A percentile compares a stretch with the other conserved stretches of the same genome.
Evolutionary conservation across 2,329 filamentous ascomycete genomes (phyloP).

Genomic region (Hirsutella rhossiliensis): DNA sequence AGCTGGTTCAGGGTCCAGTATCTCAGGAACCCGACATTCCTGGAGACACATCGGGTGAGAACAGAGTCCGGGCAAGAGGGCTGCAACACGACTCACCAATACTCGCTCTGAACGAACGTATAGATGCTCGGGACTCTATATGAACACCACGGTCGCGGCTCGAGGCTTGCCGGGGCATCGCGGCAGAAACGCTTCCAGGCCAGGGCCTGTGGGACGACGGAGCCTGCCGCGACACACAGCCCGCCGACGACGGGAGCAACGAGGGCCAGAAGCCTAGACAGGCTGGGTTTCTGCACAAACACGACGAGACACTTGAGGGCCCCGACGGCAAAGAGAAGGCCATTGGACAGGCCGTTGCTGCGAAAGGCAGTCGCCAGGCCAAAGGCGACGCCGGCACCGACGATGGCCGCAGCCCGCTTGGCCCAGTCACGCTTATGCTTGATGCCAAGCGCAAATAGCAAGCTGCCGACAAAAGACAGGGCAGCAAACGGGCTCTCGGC

Average conservation of each 20-base stretch:
- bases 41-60: constrained; percentile 21
- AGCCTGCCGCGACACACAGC: constrained; percentile 52
- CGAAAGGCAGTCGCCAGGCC: constrained; percentile 62
- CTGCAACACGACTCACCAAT: constrained; percentile 55
- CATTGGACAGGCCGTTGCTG: constrained; percentile 78
- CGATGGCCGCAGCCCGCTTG: constrained; percentile 33
- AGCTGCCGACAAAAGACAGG: constrained; percentile 62
- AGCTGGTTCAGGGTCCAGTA: constrained; percentile 87
- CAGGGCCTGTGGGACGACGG: constrained; percentile 57
- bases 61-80: neutral
- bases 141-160: constrained; percentile 61
- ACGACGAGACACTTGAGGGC: constrained; percentile 24
- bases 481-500: constrained; percentile 69
- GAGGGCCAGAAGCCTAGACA: constrained; percentile 37
- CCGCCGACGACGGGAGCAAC: constrained; percentile 54
- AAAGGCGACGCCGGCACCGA: constrained; percentile 57
- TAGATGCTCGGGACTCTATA: constrained; percentile 75
- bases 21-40: constrained; percentile 75
- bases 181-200: constrained; percentile 65
- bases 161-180: constrained; percentile 10
- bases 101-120: constrained; percentile 74
- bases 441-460: constrained; percentile 48
- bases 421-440: constrained; percentile 12
- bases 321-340: constrained; percentile 61
- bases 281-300: constrained; percentile 12